Evolutionary conservation across 768 basidiomycete species (phyloP).

Genomic region (Paxillus ammoniavirescens): DNA sequence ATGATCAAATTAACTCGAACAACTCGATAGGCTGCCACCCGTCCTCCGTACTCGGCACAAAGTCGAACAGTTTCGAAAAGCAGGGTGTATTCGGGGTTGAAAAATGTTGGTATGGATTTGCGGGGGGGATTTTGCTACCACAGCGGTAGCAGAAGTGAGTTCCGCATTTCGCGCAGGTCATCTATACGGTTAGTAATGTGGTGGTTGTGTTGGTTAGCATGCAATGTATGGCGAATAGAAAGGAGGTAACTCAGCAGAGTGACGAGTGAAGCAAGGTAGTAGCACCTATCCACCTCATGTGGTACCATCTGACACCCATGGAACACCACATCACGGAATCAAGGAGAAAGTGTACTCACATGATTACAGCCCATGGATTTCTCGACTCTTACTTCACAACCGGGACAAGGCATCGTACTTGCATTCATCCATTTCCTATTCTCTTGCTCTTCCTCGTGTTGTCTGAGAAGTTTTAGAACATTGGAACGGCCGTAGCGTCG

Average conservation of each 20-base stretch:
- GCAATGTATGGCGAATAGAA: not conserved
- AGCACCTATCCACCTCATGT: too few species aligned
- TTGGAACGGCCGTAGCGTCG: constrained; percentile 60
- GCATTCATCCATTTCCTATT: constrained; percentile 72
- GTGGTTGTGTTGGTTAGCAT: not conserved
- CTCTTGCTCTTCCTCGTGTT: constrained; percentile 70
- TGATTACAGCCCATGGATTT: constrained; percentile 86
- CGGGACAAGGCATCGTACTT: constrained; percentile 71
- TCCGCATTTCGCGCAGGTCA: constrained; percentile 73
- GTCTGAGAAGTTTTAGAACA: constrained; percentile 56
- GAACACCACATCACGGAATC: not conserved
- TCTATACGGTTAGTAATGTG: constrained; percentile 39
- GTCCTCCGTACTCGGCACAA: constrained; percentile 33
- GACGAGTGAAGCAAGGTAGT: too few species aligned
- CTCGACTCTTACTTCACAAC: constrained; percentile 71
- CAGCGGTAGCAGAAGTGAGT: constrained; percentile 86
- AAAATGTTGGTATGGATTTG: constrained; percentile 69
- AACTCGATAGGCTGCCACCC: constrained; percentile 48
- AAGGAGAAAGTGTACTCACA: constrained; percentile 43
- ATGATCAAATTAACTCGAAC: constrained; percentile 9
- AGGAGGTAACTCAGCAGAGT: not conserved
- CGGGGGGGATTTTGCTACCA: constrained; percentile 47
- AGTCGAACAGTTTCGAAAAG: constrained; percentile 68
- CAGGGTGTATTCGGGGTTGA: constrained; percentile 51
- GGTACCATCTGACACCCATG: constrained; percentile 46